Percentiles rank a stretch among this genome's conserved stretches.
phyloP scores from a whole-genome alignment of 192 early-diverging fungal genomes.

The Paraglomus brasilianum region DNA sequence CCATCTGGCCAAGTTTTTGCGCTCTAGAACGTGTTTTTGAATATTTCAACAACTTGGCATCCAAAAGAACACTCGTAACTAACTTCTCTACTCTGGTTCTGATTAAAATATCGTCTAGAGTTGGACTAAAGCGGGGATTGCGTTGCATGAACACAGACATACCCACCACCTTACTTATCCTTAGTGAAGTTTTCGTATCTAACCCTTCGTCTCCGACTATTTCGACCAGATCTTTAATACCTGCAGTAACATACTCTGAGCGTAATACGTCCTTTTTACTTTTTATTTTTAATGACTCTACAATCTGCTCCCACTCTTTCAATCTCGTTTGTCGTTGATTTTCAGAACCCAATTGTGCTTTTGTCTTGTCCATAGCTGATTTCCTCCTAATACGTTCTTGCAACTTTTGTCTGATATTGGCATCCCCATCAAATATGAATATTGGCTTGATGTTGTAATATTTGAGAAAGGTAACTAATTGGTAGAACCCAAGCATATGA shows the following conservation, averaged over 20 bases:
- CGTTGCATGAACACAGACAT: not conserved
- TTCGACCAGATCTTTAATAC: not conserved
- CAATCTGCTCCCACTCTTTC: slow-evolving; percentile 15
- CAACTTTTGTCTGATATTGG: slow-evolving; percentile 52
- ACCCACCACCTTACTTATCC: too few species aligned
- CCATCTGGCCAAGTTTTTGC: slow-evolving; percentile 3
- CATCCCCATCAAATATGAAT: slow-evolving; percentile 67
- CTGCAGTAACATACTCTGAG: slow-evolving; percentile 16
- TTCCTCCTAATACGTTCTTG: slow-evolving; percentile 42
- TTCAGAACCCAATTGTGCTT: slow-evolving; percentile 41
- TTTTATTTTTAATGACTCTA: not conserved
- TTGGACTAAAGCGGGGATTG: slow-evolving; percentile 15
- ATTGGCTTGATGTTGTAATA: slow-evolving; percentile 58
- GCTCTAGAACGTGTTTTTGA: slow-evolving; percentile 9
- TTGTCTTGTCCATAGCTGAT: slow-evolving; percentile 33
- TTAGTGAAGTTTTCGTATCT: too few species aligned
- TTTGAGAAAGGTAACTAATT: slow-evolving; percentile 49
- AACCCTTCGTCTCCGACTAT: not conserved
- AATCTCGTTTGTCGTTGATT: slow-evolving; percentile 38
- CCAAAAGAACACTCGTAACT: slow-evolving; percentile 1
- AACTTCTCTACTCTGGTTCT: slow-evolving; percentile 12
- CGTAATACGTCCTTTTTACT: not conserved
- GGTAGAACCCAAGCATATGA: slow-evolving; percentile 61
- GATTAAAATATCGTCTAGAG: not conserved
- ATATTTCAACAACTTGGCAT: not conserved